A percentile compares a stretch with the other conserved stretches of the same genome.
phyloP scores from a whole-genome alignment of 1,139 yeast species.

The Kodamaea ohmeri region DNA sequence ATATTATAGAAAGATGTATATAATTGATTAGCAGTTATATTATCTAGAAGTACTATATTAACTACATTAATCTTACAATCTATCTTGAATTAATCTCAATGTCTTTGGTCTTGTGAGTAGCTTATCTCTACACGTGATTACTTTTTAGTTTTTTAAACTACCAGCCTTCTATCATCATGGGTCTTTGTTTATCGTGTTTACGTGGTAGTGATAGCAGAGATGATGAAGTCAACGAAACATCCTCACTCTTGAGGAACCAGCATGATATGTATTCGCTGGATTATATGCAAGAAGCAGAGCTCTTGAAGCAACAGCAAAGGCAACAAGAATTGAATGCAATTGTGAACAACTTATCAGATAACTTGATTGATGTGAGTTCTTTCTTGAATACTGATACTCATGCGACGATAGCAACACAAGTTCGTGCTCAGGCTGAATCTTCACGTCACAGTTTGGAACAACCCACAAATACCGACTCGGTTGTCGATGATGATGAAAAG shows the following conservation, averaged over 20 bases:
- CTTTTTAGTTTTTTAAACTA: not conserved
- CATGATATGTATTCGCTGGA: slow-evolving; percentile 32
- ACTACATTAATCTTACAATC: not conserved
- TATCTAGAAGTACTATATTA: too few relatives aligned
- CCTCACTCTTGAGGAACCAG: slow-evolving; percentile 35
- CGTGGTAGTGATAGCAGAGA: slow-evolving; percentile 36
- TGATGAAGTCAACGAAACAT: slow-evolving; percentile 29
- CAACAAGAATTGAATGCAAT: slow-evolving; percentile 43
- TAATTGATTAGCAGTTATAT: too few relatives aligned
- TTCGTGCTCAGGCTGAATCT: not conserved
- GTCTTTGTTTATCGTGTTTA: slow-evolving; percentile 50
- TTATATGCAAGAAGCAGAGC: slow-evolving; percentile 39
- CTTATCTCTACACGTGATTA: slow-evolving; percentile 3
- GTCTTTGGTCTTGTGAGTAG: not conserved
- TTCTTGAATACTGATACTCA: slow-evolving; percentile 25
- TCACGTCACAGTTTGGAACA: slow-evolving; percentile 11
- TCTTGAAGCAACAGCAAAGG: slow-evolving; percentile 42
- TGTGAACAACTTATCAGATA: slow-evolving; percentile 44
- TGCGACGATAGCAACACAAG: slow-evolving; percentile 1
- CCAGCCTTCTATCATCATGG: slow-evolving; percentile 27
- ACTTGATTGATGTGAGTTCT: slow-evolving; percentile 44
- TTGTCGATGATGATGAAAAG: slow-evolving; percentile 10
- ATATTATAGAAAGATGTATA: not conserved
- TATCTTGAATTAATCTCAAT: too few relatives aligned
- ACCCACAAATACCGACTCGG: slow-evolving; percentile 13